Evolutionary conservation across 345 rosid genomes (phyloP), one percentile per base, ranked within the genome.

Genomic region (Pugionium cornutum): DNA sequence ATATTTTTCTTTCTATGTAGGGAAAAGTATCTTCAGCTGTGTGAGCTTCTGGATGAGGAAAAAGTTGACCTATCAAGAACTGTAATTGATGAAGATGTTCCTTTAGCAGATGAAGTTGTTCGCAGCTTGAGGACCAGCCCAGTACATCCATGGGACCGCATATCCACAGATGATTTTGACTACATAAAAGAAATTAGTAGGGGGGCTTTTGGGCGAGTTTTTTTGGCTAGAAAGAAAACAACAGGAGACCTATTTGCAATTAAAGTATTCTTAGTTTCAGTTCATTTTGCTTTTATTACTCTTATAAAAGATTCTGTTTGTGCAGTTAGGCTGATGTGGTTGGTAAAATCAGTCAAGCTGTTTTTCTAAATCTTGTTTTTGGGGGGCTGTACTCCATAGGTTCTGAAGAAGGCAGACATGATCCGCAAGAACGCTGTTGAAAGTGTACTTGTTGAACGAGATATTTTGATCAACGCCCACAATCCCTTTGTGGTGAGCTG

Each of bases 401-500:
- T 92, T 75, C 86, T 92, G 58, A 92, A 82, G 73, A 92, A 92
- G 73, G 98, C 98, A 34, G 97, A 92, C 76, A 92, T 89, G 95
- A 84, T 86, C 53, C 91, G 96, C 32, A 94, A 94, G 80, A 94
- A 94, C 82, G 97, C 97, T 32, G 97, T 94, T 66, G 95, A 94
- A 83, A 90, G 97, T 71, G 90, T 94, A 71, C 74, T 86, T 71
- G 95, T 96, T 1, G 99, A 94, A 80, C 92, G 99, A 9, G 91
- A 94, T 84, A 94, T 94, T 77, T 77, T 94, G 78, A 90, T 88
- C 66, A 83, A 92, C 48, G 97, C 80, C 53, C 89, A 87, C 68
- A 94, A 90, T 76, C 99, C 99, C 58, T 94, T 90, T 86, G 97
- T 94, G 97, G 99, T 94, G 79, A 86, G 95, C 72, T 64, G 67